Percentiles rank a stretch among this genome's conserved stretches.
Evolutionary conservation across 495 filamentous ascomycete species (phyloP).

Genomic region (Xylaria castorea): DNA sequence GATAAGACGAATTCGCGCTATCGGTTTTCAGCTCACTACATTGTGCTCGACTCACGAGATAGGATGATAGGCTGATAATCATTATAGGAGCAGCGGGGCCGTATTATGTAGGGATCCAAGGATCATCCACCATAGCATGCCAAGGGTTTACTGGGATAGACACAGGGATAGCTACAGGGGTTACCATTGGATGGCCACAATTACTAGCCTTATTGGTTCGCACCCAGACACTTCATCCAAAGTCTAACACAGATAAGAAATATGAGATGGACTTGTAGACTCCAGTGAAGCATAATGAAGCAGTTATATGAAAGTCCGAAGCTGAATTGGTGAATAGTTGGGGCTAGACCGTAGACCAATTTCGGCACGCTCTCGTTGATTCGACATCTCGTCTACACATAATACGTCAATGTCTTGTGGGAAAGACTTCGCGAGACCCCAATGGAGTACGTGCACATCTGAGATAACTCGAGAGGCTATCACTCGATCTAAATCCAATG

Average conservation of each 20-base stretch:
- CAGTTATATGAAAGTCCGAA: not conserved
- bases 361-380: not conserved
- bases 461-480: not conserved
- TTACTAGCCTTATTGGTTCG: not conserved
- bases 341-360: not conserved
- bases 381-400: not conserved
- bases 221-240: not conserved
- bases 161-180: not conserved
- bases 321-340: not conserved
- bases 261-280: not conserved
- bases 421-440: not conserved
- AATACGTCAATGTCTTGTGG: not conserved
- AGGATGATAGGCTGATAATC: not conserved
- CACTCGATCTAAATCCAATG: not conserved
- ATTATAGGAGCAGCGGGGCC: not conserved
- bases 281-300: not conserved
- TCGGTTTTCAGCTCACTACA: constrained; percentile 22
- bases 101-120: not conserved
- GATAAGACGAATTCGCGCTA: constrained; percentile 4
- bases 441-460: not conserved
- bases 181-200: not conserved
- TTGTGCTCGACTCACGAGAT: not conserved
- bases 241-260: not conserved
- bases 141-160: not conserved
- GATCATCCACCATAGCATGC: constrained; percentile 1